Conservation (phyloP, 2,329 filamentous ascomycete genomes). For the Diplodia corticola region DNA sequence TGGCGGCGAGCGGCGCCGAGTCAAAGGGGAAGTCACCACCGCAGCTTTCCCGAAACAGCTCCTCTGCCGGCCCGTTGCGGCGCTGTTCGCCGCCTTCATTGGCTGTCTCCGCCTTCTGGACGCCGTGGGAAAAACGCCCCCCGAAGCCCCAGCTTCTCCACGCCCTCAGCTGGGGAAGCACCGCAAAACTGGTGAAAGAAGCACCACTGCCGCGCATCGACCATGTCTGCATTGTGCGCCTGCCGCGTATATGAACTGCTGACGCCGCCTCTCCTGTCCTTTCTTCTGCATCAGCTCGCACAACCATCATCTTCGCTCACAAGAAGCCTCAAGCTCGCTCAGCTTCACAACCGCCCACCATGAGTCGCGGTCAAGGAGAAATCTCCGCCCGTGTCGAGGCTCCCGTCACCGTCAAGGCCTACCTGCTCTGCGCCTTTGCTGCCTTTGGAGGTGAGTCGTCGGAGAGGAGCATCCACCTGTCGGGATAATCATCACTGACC, state of each 20-base stretch:
- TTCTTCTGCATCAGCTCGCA: not conserved
- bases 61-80: not conserved
- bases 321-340: not conserved
- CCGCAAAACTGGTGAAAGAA: not conserved
- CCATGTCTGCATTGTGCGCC: not conserved
- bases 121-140: not conserved
- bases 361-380: constrained; percentile 30
- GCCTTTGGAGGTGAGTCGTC: constrained; percentile 45
- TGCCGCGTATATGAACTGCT: constrained; percentile 7
- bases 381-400: constrained; percentile 51
- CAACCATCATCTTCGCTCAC: not conserved
- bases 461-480: not conserved
- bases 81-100: not conserved
- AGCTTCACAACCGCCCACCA: not conserved
- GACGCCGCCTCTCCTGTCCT: not conserved
- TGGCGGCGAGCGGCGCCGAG: constrained; percentile 5
- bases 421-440: constrained; percentile 49
- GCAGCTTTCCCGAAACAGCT: not conserved
- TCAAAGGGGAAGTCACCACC: constrained; percentile 13
- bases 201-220: not conserved
- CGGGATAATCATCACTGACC: not conserved
- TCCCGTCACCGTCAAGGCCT: constrained; percentile 49
- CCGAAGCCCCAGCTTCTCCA: constrained; percentile 1
- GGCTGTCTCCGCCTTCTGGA: constrained; percentile 7
- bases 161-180: not conserved